phyloP scores from a whole-genome alignment of 169 alveolate species.

The Hepatocystis sp. region DNA sequence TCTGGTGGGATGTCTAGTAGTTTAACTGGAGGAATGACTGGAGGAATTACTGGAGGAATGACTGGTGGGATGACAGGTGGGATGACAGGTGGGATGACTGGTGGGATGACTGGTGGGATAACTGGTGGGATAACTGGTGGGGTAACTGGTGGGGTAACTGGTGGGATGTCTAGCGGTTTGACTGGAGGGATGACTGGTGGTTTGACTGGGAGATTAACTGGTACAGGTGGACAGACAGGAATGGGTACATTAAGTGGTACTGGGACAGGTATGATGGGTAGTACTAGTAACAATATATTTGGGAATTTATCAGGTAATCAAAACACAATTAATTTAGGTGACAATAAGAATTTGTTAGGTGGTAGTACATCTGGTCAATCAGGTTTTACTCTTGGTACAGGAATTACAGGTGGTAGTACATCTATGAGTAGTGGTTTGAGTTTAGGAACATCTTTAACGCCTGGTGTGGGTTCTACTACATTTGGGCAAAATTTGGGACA shows the following conservation, averaged over 20 bases:
- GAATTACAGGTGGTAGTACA: neutral
- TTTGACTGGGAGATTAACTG: slow-evolving; percentile 14
- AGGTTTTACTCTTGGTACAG: no score
- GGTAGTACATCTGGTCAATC: no score
- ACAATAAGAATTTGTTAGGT: no score
- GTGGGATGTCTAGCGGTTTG: neutral
- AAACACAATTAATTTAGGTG: no score
- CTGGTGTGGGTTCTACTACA: neutral
- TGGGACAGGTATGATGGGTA: no score
- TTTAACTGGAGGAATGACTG: no score
- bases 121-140: no score
- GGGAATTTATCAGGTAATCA: slow-evolving; percentile 1
- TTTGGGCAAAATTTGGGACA: neutral
- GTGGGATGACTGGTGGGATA: neutral
- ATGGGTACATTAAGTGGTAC: no score
- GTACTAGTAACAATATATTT: slow-evolving; percentile 16
- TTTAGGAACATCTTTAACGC: neutral
- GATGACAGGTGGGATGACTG: no score
- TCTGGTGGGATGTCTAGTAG: no score
- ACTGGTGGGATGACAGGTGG: no score
- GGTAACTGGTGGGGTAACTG: slow-evolving; percentile 1
- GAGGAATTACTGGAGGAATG: no score
- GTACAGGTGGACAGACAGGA: neutral
- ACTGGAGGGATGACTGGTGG: slow-evolving; percentile 33
- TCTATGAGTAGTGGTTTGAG: neutral